phyloP scores from a whole-genome alignment of 2,329 filamentous ascomycete genomes.

The Beauveria medogensis region DNA sequence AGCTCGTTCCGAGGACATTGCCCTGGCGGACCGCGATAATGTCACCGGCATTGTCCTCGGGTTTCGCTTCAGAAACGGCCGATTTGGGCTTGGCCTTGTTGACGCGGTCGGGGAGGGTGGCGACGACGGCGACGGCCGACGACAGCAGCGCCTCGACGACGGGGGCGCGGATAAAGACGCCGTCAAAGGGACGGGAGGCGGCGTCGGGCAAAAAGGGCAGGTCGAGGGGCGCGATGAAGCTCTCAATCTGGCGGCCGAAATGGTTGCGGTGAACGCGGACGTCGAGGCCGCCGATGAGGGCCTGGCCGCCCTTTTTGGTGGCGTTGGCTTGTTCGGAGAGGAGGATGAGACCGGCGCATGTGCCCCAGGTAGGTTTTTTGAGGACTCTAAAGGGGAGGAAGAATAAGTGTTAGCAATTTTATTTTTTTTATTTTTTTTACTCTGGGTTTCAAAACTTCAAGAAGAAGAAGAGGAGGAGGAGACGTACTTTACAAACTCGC shows the following conservation, averaged over 20 bases:
- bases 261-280: conserved; percentile 91
- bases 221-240: conserved; percentile 69
- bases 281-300: conserved; percentile 83
- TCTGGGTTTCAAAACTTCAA: too few relatives aligned
- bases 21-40: conserved; percentile 86
- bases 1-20: conserved; percentile 90
- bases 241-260: conserved; percentile 88
- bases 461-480: background rate
- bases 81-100: conserved; percentile 25
- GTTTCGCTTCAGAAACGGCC: conserved; percentile 29
- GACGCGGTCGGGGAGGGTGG: conserved; percentile 36
- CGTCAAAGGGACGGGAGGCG: conserved; percentile 48
- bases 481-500: conserved; percentile 81
- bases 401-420: too few relatives aligned
- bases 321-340: conserved; percentile 81
- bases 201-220: conserved; percentile 57
- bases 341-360: conserved; percentile 88
- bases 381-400: conserved; percentile 43
- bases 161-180: conserved; percentile 89
- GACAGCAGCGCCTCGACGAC: conserved; percentile 77
- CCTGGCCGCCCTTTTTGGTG: conserved; percentile 85
- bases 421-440: too few relatives aligned
- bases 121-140: conserved; percentile 42
- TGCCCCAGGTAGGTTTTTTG: conserved; percentile 86
- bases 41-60: conserved; percentile 49